Base-by-base conservation (phyloP, 306 rosid species). In the Morella rubra region DNA sequence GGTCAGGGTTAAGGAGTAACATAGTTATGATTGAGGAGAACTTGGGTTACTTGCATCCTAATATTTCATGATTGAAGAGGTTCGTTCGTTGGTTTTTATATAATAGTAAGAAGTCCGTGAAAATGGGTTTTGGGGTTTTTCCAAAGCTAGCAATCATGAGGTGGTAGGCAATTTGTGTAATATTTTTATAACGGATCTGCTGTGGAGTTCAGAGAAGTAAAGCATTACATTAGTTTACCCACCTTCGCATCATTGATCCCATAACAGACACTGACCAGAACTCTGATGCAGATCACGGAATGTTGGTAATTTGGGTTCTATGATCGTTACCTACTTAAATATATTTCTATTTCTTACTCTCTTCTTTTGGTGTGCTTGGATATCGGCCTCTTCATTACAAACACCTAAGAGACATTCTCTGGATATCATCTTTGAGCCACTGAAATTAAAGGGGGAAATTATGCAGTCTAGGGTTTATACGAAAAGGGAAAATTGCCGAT, bases 1-100 rank as follows among this genome's bases (percentile, higher is more conserved):
- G 6, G 40, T 52, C 62, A 20, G 44, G 46, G 54, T 61, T 64
- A 66, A 73, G 76, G 27, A 24, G 8, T 9, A 58, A 22, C 69
- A 37, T 62, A 62, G 37, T 42, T 4, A 65, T 60, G 0, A 44
- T 22, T 24, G 27, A 1, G 27, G 27, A 24, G 27, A 40, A 22
- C 59, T 79, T 54, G 7, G 77, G 78, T 79, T 79, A 75, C 83
- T 79, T 79, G 59, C 18, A 32, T 42, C 52, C 7, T 67, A 79
- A 74, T 73, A 73, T 55, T 54, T 79, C 54, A 79, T 79, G 71
- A 79, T 79, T 73, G 69, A 56, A 79, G 44, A 18, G 64, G 75
- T 47, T 67, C 55, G 79, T 79, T 60, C 32, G 41, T 65, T 61
- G 51, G 69, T 73, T 56, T 66, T 73, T 62, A 37, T 54, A 79